Conservation (phyloP, 306 rosid genomes). For the Mimosa bimucronata region DNA sequence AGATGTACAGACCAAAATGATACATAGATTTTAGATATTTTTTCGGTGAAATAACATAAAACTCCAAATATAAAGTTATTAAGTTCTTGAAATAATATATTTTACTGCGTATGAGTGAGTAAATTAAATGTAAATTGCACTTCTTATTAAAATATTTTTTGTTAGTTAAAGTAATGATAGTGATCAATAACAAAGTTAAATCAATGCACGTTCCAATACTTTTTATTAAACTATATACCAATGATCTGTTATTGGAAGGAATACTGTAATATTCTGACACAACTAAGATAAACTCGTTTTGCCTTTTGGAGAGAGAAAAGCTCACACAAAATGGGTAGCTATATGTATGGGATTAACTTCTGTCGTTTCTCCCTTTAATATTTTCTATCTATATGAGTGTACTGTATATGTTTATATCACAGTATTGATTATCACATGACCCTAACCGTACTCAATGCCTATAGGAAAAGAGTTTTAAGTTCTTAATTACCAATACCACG, state of each 20-base stretch:
- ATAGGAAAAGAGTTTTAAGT: slow-evolving; percentile 4
- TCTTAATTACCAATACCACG: slow-evolving; percentile 80
- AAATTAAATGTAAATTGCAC: no score
- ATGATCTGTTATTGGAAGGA: neutral
- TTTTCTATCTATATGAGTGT: no score
- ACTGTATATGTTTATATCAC: no score
- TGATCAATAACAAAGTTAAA: slow-evolving; percentile 23
- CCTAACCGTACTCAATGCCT: slow-evolving; percentile 5
- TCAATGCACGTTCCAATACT: neutral
- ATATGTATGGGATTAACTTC: no score
- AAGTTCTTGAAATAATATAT: no score
- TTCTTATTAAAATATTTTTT: no score
- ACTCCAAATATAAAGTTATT: no score
- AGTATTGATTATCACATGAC: neutral
- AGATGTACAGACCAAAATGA: neutral
- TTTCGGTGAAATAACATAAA: no score
- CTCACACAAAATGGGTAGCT: no score
- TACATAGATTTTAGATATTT: no score
- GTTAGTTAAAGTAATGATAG: slow-evolving; percentile 34
- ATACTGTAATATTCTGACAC: slow-evolving; percentile 17
- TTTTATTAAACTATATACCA: neutral
- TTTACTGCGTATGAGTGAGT: no score
- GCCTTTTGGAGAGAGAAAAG: neutral
- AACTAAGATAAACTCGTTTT: neutral
- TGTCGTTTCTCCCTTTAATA: no score